Evolutionary conservation across 164 flowering plant genomes (phyloP), one percentile per base, ranked within the genome.

Genomic region (Vitis vinifera): DNA sequence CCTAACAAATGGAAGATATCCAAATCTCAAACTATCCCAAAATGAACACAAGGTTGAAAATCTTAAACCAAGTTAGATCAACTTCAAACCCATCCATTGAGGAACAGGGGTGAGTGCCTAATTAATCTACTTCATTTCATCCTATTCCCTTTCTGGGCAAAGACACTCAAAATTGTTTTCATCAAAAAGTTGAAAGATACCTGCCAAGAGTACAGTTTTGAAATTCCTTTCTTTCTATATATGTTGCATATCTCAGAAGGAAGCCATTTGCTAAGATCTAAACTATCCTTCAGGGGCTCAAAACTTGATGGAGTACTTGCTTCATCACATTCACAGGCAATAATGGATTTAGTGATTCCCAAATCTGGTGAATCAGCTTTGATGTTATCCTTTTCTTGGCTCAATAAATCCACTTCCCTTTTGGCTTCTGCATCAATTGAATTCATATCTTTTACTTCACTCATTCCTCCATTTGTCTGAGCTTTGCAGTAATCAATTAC

Each of bases 161-260:
- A 14, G 10, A 53, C 11, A 19, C 13, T 4, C 23, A 53, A n/a
- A 65, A 16, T 55, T 30, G 29, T 23, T 9, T 53, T 30, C 60
- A 13, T 13, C 44, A 10, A 53, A 31, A 51, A 31, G 15, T 55
- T n/a, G 27, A 50, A 57, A 48, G 0, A 29, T 86, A 94, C 99
- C 98, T 95, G 98, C 98, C 99, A 95, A 52, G 89, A 87, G 76
- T 92, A 92, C 50, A 95, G 74, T 76, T 88, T 83, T 53, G 87
- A 80, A 61, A 95, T 90, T 80, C 98, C 97, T 71, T 47, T 87
- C 77, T 80, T 90, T 75, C 65, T 78, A 76, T 92, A 95, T 29
- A 87, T 71, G 73, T 68, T 80, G 83, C 97, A 91, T 59, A 95
- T 71, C 75, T 91, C 91, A 66, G 89, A 65, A 66, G 98, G 98